Conservation (phyloP, 164 flowering plant species). For the Saururus chinensis region DNA sequence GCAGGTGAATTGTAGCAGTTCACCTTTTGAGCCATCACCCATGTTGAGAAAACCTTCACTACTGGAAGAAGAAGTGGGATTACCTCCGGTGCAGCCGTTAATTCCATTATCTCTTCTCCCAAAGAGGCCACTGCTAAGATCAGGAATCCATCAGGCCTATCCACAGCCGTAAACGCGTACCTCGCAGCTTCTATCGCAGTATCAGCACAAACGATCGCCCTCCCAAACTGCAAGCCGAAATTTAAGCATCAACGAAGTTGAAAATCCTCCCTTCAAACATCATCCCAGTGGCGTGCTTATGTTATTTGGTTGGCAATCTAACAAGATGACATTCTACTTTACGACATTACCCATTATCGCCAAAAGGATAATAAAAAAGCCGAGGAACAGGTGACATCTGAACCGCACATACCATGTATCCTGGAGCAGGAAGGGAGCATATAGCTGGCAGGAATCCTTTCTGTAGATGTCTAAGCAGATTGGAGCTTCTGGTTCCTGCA, state of each 20-base stretch:
- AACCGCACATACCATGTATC: slow-evolving; percentile 97
- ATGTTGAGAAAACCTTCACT: too few relatives aligned
- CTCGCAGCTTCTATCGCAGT: slow-evolving; percentile 80
- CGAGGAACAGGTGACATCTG: too few relatives aligned
- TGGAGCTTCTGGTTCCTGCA: slow-evolving; percentile 65
- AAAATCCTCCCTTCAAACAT: background rate
- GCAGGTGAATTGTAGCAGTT: background rate
- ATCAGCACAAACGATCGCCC: slow-evolving; percentile 72
- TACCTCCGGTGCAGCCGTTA: slow-evolving; percentile 47
- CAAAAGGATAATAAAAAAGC: too few relatives aligned
- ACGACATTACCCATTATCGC: too few relatives aligned
- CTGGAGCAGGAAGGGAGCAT: slow-evolving; percentile 68
- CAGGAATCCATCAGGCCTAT: slow-evolving; percentile 80
- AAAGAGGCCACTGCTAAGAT: slow-evolving; percentile 64
- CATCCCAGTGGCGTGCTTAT: too few relatives aligned
- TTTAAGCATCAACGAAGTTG: background rate
- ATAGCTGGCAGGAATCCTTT: slow-evolving; percentile 71
- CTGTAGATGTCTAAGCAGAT: slow-evolving; percentile 64
- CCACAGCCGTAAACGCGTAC: slow-evolving; percentile 77
- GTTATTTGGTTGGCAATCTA: too few relatives aligned
- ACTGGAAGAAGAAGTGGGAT: background rate
- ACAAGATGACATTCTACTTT: too few relatives aligned
- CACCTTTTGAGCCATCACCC: too few relatives aligned
- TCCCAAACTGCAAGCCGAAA: slow-evolving; percentile 47
- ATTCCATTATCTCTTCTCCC: slow-evolving; percentile 40